Evolutionary conservation across 2,329 filamentous ascomycete species (phyloP).

Genomic region (Stachybotrys echinatus): DNA sequence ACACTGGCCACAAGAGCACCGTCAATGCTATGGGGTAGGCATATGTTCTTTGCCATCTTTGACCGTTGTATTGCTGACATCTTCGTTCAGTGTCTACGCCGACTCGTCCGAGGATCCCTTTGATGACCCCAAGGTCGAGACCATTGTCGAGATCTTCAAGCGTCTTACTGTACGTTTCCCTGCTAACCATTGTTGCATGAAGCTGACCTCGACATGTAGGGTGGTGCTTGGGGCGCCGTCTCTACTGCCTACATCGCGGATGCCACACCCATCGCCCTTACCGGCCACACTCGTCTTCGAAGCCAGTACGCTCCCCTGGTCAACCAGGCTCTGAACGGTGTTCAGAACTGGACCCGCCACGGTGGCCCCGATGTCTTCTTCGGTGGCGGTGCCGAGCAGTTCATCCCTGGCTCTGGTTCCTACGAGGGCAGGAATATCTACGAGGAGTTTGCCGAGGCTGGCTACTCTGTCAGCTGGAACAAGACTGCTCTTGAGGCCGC

Average conservation of each 20-base stretch:
- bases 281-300: conserved; percentile 67
- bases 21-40: conserved; percentile 70
- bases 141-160: conserved; percentile 71
- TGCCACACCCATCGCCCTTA: conserved; percentile 73
- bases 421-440: conserved; percentile 75
- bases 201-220: conserved; percentile 21
- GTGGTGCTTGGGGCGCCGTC: conserved; percentile 59
- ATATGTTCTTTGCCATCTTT: not conserved
- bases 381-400: conserved; percentile 78
- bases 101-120: conserved; percentile 69
- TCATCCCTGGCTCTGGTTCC: conserved; percentile 59
- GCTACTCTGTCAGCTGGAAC: conserved; percentile 69
- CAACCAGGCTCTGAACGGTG: conserved; percentile 69
- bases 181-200: not conserved
- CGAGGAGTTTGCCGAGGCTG: conserved; percentile 65
- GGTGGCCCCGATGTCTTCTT: conserved; percentile 76
- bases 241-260: conserved; percentile 79
- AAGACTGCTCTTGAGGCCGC: conserved; percentile 62
- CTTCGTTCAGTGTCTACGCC: conserved; percentile 53
- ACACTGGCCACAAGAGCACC: conserved; percentile 77
- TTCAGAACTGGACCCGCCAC: conserved; percentile 70
- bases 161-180: conserved; percentile 50
- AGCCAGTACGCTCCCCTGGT: conserved; percentile 66
- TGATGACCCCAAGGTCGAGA: conserved; percentile 84
- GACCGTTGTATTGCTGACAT: conserved; percentile 4